Evolutionary conservation across 768 basidiomycete genomes (phyloP).

Genomic region (Leccinum rimulosum): DNA sequence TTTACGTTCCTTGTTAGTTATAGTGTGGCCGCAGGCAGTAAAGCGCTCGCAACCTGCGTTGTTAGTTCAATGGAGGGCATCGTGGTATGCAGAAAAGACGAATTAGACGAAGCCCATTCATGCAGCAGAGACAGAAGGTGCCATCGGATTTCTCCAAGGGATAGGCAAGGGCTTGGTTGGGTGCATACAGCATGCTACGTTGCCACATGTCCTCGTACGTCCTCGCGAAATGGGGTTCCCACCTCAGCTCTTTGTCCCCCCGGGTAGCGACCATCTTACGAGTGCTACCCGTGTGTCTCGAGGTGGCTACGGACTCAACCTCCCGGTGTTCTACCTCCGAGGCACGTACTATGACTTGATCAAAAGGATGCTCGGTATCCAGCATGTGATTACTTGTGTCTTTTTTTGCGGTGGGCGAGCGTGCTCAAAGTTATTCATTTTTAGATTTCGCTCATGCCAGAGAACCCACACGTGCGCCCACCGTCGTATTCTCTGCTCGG

Average conservation of each 20-base stretch:
- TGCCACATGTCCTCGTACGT: conserved; percentile 65
- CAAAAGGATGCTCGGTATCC: conserved; percentile 64
- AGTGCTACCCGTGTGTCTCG: conserved; percentile 48
- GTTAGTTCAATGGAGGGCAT: too few relatives aligned
- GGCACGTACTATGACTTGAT: conserved; percentile 77
- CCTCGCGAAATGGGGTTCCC: conserved; percentile 48
- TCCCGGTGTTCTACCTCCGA: conserved; percentile 76
- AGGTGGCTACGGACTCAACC: conserved; percentile 66
- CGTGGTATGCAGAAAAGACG: too few relatives aligned
- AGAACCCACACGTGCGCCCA: conserved; percentile 67
- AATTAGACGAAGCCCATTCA: too few relatives aligned
- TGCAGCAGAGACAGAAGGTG: too few relatives aligned
- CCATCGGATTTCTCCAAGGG: too few relatives aligned
- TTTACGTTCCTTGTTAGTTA: too few relatives aligned
- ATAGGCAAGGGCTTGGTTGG: too few relatives aligned
- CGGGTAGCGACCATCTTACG: conserved; percentile 32
- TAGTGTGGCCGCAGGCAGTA: too few relatives aligned
- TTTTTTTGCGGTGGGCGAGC: neutral
- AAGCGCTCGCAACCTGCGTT: too few relatives aligned
- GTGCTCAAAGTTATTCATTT: conserved; percentile 6
- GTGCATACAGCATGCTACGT: too few relatives aligned
- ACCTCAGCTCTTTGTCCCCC: conserved; percentile 33
- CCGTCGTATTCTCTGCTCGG: conserved; percentile 89
- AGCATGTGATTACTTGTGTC: conserved; percentile 49
- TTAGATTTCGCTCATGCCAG: conserved; percentile 72